phyloP scores from a whole-genome alignment of 202 grass and related monocot genomes.

The Schoenoplectus tabernaemontani region DNA sequence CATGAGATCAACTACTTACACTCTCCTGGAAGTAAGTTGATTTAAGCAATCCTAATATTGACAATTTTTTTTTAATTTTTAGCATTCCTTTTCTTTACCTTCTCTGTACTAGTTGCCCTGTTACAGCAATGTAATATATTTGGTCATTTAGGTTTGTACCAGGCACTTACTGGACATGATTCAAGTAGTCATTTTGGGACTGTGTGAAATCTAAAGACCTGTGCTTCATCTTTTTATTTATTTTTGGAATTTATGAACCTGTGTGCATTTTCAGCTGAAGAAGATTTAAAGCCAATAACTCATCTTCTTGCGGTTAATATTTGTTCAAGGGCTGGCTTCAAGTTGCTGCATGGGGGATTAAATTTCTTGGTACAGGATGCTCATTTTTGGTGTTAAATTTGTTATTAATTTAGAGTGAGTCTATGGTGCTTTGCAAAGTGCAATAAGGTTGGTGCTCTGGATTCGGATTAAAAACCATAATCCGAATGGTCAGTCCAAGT shows the following conservation, averaged over 20 bases:
- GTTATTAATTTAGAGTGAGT: too few relatives aligned
- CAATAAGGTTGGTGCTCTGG: too few relatives aligned
- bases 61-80: conserved; percentile 14
- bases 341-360: conserved; percentile 74
- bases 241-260: conserved; percentile 27
- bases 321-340: conserved; percentile 57
- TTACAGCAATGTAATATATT: conserved; percentile 9
- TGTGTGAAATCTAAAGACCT: too few relatives aligned
- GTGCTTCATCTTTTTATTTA: not conserved
- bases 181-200: not conserved
- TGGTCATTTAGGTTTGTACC: not conserved
- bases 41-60: not conserved
- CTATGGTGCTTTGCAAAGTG: too few relatives aligned
- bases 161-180: not conserved
- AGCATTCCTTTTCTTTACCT: not conserved
- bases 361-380: conserved; percentile 60
- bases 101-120: not conserved
- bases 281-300: conserved; percentile 77
- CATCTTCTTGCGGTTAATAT: conserved; percentile 88
- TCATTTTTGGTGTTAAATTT: conserved; percentile 21
- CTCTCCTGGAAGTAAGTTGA: conserved; percentile 67
- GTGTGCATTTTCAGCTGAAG: conserved; percentile 42
- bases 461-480: too few relatives aligned
- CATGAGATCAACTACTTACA: conserved; percentile 74
- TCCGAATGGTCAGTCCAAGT: too few relatives aligned